Conservation (phyloP, 805 yeast genomes). For the Myxozyma neotropica region DNA sequence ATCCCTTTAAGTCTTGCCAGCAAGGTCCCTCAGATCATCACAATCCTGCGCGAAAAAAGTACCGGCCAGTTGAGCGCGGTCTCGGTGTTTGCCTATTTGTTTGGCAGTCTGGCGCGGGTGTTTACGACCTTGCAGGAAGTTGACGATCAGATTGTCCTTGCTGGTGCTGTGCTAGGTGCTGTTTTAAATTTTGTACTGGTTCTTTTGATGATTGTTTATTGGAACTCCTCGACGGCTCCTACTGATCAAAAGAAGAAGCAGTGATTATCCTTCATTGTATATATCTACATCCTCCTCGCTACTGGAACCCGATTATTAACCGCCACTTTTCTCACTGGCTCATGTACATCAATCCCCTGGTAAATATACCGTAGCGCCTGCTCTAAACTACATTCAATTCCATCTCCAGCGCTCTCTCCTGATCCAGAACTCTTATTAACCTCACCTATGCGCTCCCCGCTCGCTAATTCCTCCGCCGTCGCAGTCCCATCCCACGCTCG, state of each 20-base stretch:
- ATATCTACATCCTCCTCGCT: not conserved
- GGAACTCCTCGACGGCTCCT: slow-evolving; percentile 28
- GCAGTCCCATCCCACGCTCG: slow-evolving; percentile 65
- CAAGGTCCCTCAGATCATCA: slow-evolving; percentile 49
- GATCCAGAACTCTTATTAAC: not conserved
- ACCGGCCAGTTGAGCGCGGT: slow-evolving; percentile 49
- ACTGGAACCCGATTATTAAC: not conserved
- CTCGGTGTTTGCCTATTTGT: slow-evolving; percentile 45
- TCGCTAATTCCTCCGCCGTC: slow-evolving; percentile 51
- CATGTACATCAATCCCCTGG: slow-evolving; percentile 32
- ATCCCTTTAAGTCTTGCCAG: slow-evolving; percentile 45
- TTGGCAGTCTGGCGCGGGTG: slow-evolving; percentile 47
- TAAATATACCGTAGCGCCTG: slow-evolving; percentile 28
- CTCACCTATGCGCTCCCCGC: not conserved
- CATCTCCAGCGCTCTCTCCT: not conserved
- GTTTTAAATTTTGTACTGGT: slow-evolving; percentile 44
- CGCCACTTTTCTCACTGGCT: slow-evolving; percentile 25
- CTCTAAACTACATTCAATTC: slow-evolving; percentile 20
- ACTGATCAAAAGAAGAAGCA: slow-evolving; percentile 31
- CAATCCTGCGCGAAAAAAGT: slow-evolving; percentile 45
- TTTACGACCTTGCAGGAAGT: slow-evolving; percentile 47
- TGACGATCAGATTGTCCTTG: slow-evolving; percentile 43
- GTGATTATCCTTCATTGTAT: no score
- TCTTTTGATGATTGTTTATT: slow-evolving; percentile 44
- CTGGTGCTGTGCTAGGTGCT: slow-evolving; percentile 42